Conservation (phyloP, 2,329 filamentous ascomycete species). For the Microascus cirrosus region DNA sequence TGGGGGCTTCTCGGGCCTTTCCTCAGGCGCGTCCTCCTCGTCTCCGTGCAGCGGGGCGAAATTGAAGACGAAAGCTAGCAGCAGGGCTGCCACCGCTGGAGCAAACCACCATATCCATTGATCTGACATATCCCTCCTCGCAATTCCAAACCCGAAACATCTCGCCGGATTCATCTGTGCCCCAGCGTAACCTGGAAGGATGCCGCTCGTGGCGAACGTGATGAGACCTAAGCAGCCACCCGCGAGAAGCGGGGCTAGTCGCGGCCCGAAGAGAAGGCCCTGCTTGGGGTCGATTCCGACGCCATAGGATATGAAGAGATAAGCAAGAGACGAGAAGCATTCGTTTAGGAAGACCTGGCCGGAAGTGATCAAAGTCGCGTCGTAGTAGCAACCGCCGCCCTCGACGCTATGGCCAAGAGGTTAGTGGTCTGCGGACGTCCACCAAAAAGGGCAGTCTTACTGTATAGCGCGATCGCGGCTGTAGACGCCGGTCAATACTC, state of each 20-base stretch:
- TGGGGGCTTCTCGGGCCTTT: background rate
- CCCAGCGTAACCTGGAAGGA: conserved; percentile 26
- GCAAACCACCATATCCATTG: conserved; percentile 27
- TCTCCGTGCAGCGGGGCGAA: conserved; percentile 17
- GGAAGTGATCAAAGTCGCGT: conserved; percentile 20
- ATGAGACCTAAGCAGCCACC: conserved; percentile 25
- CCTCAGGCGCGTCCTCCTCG: background rate
- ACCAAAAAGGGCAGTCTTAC: conserved; percentile 9
- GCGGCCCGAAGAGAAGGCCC: conserved; percentile 33
- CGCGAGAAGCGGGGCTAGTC: conserved; percentile 35
- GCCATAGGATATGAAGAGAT: conserved; percentile 33
- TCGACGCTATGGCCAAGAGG: conserved; percentile 9
- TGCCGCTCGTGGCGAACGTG: conserved; percentile 23
- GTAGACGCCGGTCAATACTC: conserved; percentile 23
- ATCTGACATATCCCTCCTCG: conserved; percentile 13
- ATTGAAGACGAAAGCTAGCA: conserved; percentile 16
- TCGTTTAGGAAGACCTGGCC: conserved; percentile 34
- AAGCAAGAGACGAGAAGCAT: conserved; percentile 22
- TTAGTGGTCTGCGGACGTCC: background rate
- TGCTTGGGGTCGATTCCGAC: conserved; percentile 42
- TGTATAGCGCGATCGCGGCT: conserved; percentile 15
- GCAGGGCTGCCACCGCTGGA: conserved; percentile 15
- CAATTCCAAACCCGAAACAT: conserved; percentile 31
- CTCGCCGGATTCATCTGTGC: conserved; percentile 31
- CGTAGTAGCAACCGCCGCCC: conserved; percentile 25